Conservation (phyloP, 2,329 filamentous ascomycete genomes). For the Alternaria sp. region DNA sequence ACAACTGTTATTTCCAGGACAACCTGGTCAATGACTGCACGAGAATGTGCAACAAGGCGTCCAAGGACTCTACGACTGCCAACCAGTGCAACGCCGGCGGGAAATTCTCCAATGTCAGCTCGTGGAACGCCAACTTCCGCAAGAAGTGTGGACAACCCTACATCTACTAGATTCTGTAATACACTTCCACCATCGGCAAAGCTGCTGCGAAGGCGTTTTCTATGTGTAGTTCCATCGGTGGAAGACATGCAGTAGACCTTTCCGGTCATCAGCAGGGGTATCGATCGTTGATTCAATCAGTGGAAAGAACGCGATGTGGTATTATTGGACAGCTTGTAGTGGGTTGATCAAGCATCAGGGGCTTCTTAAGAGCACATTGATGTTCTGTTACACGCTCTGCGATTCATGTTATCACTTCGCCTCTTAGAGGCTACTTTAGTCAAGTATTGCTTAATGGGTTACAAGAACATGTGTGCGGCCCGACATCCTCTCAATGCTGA, state of each 20-base stretch:
- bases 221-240: background rate
- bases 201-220: background rate
- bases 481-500: accelerated
- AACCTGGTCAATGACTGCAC: constrained; percentile 1
- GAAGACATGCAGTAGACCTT: background rate
- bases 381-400: background rate
- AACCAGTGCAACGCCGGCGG: constrained; percentile 5
- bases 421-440: background rate
- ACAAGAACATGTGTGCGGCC: background rate
- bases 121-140: background rate
- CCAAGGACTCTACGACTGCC: constrained; percentile 1
- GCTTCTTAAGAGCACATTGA: background rate
- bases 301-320: background rate
- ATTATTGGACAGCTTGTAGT: background rate
- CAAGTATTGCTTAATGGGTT: background rate
- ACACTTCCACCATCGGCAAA: background rate
- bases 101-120: constrained; percentile 1
- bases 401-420: background rate
- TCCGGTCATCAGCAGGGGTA: background rate
- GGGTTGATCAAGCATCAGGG: background rate
- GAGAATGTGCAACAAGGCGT: constrained; percentile 2
- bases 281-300: background rate
- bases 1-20: background rate
- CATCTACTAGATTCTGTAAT: background rate
- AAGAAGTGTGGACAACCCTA: background rate